Evolutionary conservation across 129 eudicot genomes (phyloP), one percentile per base, ranked within the genome.

Genomic region (Deinandra increscens): DNA sequence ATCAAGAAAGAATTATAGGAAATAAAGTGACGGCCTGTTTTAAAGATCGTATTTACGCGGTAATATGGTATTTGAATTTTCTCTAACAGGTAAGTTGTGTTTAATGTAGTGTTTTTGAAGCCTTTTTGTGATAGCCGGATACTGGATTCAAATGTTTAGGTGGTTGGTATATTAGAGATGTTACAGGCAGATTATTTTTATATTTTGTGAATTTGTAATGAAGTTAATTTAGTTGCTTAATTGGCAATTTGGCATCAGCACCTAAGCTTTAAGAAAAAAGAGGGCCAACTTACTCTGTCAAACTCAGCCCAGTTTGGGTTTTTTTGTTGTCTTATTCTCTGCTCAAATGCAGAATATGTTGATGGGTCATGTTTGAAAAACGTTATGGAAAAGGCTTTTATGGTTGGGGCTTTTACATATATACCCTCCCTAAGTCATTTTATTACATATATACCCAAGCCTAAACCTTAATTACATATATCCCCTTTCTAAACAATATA

Each of bases 21-120:
- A 68, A 26, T 64, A 83, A 39, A 55, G 75, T 9, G 39, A 56
- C 6, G 51, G 77, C 9, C 41, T 18, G n/a, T 1, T 38, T 45
- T 15, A 81, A 70, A 17, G 15, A 4, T 56, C 36, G 12, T 54
- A 49, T 11, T 69, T 11, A 7, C 50, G 10, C 87, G 87, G 22
- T 26, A 68, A 84, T 58, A 43, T 83, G 69, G 69, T 80, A 63
- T 10, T 43, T 70, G 84, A 55, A 53, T 78, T 39, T 56, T 69
- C 41, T 73, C 77, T 65, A 81, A 46, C 37, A 63, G 51, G 67
- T 31, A 65, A 64, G 58, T 53, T 65, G 17, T 38, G 72, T 26
- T 26, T 5, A 26, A 26, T 6, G 11, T 64, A 37, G 66, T 6
- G 37, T 5, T 66, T 64, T 66, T 15, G 1, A 42, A 29, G 33